Conservation (phyloP, 2,329 filamentous ascomycete species). For the Fonsecaea pugnacius region DNA sequence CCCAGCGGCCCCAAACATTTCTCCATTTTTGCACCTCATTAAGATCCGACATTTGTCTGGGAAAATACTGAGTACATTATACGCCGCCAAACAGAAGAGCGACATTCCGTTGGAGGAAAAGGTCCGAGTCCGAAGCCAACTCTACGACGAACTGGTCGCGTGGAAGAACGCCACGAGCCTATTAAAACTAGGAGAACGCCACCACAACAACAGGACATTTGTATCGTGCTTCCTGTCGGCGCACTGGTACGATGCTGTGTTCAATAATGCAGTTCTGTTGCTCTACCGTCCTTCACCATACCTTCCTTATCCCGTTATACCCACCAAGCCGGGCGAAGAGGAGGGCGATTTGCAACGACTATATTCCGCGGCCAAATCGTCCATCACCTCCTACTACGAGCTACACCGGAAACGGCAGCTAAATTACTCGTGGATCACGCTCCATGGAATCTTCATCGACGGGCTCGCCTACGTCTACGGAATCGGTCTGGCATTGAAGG, state of each 20-base stretch:
- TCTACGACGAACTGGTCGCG: conserved; percentile 9
- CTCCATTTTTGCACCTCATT: not conserved
- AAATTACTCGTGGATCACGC: conserved; percentile 56
- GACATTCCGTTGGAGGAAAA: not conserved
- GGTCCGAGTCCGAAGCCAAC: not conserved
- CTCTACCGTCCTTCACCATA: conserved; percentile 50
- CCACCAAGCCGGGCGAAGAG: not conserved
- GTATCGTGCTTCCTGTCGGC: conserved; percentile 36
- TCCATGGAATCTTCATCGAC: conserved; percentile 56
- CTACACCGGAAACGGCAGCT: conserved; percentile 52
- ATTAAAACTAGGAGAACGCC: conserved; percentile 35
- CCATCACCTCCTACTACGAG: conserved; percentile 51
- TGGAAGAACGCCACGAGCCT: conserved; percentile 10
- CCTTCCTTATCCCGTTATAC: not conserved
- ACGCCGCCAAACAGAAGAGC: conserved; percentile 1
- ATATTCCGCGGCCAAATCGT: conserved; percentile 46
- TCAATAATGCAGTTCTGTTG: conserved; percentile 51
- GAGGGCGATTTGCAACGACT: conserved; percentile 43
- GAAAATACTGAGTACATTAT: conserved; percentile 14
- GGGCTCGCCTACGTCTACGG: conserved; percentile 53
- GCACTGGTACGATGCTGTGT: conserved; percentile 51
- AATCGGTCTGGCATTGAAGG: conserved; percentile 36
- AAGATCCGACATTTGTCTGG: conserved; percentile 10
- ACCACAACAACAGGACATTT: conserved; percentile 49
- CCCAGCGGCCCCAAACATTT: not conserved